phyloP scores from a whole-genome alignment of 2,329 filamentous ascomycete species.

The Coniochaeta hoffmannii region DNA sequence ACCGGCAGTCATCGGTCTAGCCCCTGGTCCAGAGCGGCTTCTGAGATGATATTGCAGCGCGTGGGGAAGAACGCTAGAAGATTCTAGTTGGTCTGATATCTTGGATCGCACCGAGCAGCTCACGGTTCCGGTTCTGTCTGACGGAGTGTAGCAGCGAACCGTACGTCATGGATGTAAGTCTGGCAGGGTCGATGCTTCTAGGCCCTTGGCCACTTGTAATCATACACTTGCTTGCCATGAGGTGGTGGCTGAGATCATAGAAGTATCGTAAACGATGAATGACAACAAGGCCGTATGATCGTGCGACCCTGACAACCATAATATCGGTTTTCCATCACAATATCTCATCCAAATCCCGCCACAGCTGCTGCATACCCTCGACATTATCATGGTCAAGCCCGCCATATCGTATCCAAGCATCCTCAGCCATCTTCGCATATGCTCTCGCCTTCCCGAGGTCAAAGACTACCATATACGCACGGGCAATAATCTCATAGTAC shows the following conservation, averaged over 20 bases:
- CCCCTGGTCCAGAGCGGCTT: not conserved
- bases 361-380: constrained; percentile 10
- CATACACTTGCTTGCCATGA: too few species aligned
- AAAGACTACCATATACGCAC: constrained; percentile 13
- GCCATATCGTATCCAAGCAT: constrained; percentile 11
- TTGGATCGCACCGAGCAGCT: too few species aligned
- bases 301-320: too few species aligned
- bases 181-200: too few species aligned
- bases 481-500: constrained; percentile 17
- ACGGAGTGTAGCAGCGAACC: too few species aligned
- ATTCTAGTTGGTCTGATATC: not conserved
- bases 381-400: constrained; percentile 15
- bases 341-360: constrained; percentile 5
- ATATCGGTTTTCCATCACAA: not conserved
- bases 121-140: too few species aligned
- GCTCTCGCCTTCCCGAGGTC: constrained; percentile 9
- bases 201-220: too few species aligned
- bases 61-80: not conserved
- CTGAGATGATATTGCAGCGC: not conserved
- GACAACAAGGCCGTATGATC: too few species aligned
- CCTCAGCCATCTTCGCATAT: constrained; percentile 9
- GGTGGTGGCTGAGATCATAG: too few species aligned
- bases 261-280: too few species aligned
- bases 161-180: too few species aligned
- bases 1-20: not conserved